Conservation (phyloP, 2,329 filamentous ascomycete genomes). For the Aotearoamyces nothofagi region DNA sequence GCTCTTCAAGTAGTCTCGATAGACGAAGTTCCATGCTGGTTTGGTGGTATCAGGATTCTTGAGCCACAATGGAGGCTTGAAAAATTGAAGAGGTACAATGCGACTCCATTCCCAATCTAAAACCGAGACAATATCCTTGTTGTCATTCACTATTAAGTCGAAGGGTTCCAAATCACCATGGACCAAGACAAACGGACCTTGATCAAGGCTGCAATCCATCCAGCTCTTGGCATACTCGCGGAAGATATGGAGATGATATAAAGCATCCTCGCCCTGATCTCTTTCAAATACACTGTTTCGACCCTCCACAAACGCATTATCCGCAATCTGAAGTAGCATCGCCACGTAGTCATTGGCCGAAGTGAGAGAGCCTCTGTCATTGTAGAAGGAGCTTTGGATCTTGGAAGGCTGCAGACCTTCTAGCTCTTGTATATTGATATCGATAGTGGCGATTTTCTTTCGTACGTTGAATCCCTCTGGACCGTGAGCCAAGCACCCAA, state of each 20-base stretch:
- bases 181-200: conserved; percentile 13
- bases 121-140: conserved; percentile 11
- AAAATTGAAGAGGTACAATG: conserved; percentile 13
- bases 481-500: conserved; percentile 4
- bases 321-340: conserved; percentile 13
- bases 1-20: conserved; percentile 6
- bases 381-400: conserved; percentile 1
- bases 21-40: conserved; percentile 5
- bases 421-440: conserved; percentile 14
- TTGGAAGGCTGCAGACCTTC: conserved; percentile 1
- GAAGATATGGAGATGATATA: conserved; percentile 14
- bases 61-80: conserved; percentile 14
- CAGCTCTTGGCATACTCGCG: conserved; percentile 5
- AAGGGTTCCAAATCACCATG: conserved; percentile 13
- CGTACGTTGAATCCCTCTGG: conserved; percentile 5
- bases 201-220: conserved; percentile 6
- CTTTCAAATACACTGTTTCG: conserved; percentile 8
- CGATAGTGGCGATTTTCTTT: conserved; percentile 6
- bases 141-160: conserved; percentile 9
- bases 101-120: conserved; percentile 17
- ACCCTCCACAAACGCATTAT: conserved; percentile 13
- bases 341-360: conserved; percentile 12
- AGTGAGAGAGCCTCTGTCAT: conserved; percentile 4
- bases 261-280: conserved; percentile 8
- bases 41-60: conserved; percentile 3